These are phyloP conservation scores for Amaranthus palmeri DNA, from an alignment of 148 eudicot genomes.

Conservation along the genomic window DNA sequence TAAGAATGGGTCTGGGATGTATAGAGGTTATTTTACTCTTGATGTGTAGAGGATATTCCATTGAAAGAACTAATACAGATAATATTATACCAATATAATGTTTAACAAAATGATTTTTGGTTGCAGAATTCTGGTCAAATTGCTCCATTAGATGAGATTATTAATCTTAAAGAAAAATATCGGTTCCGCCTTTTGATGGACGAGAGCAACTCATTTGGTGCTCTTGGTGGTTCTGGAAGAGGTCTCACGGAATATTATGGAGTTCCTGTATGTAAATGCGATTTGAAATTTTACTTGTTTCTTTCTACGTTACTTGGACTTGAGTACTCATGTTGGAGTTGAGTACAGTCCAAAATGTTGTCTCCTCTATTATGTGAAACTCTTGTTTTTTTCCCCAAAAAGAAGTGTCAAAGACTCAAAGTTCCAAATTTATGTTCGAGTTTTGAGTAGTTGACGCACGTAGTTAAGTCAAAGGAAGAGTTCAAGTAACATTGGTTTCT, in stretches of 20 bases:
- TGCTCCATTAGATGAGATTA: slow-evolving; percentile 89
- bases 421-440: no score
- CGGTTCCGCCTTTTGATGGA: slow-evolving; percentile 79
- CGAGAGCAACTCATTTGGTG: slow-evolving; percentile 94
- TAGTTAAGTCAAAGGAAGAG: no score
- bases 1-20: neutral
- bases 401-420: no score
- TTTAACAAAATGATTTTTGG: slow-evolving; percentile 2
- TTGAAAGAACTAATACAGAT: neutral
- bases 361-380: no score
- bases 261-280: slow-evolving; percentile 59
- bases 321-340: no score
- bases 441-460: no score
- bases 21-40: neutral
- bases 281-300: slow-evolving; percentile 8
- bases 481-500: no score
- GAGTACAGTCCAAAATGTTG: no score
- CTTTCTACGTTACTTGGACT: neutral
- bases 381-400: no score
- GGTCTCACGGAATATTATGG: slow-evolving; percentile 80
- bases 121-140: slow-evolving; percentile 92
- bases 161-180: slow-evolving; percentile 79
- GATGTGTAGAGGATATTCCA: neutral
- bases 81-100: neutral
- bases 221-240: slow-evolving; percentile 82